Percentiles rank a stretch among this genome's conserved stretches.
phyloP scores from a whole-genome alignment of 2,329 filamentous ascomycete species.

The Paraphoma chrysanthemicola region DNA sequence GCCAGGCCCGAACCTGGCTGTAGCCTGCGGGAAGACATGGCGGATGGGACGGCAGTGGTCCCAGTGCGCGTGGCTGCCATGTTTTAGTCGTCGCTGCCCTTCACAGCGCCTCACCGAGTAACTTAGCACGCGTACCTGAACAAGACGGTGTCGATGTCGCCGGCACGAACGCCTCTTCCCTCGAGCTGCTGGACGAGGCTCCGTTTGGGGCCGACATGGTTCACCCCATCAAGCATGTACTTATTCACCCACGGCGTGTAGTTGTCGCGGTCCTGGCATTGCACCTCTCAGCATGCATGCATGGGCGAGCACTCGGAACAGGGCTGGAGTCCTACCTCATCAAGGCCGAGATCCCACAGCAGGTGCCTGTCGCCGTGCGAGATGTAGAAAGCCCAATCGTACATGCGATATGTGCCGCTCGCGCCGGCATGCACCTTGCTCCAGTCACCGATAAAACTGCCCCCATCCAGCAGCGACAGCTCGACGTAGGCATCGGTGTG shows the following conservation, averaged over 20 bases:
- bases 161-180: constrained; percentile 25
- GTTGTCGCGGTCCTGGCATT: constrained; percentile 32
- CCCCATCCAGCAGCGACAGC: constrained; percentile 40
- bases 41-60: constrained; percentile 41
- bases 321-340: no score
- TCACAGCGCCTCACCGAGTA: not conserved
- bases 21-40: constrained; percentile 37
- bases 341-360: constrained; percentile 42
- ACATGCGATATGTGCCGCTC: constrained; percentile 41
- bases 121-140: constrained; percentile 35
- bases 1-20: constrained; percentile 38
- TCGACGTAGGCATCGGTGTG: constrained; percentile 27
- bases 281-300: constrained; percentile 8
- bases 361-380: constrained; percentile 31
- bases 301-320: no score
- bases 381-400: constrained; percentile 45
- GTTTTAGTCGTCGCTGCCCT: not conserved
- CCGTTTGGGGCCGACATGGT: constrained; percentile 36
- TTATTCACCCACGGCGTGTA: constrained; percentile 45
- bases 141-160: constrained; percentile 34
- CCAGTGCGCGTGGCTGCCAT: constrained; percentile 41
- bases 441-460: constrained; percentile 39
- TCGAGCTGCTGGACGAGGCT: constrained; percentile 36
- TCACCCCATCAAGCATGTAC: constrained; percentile 34
- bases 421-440: constrained; percentile 35